Evolutionary conservation across 176 grass and related monocot genomes (phyloP), one percentile per base, ranked within the genome.

Genomic region (Guadua angustifolia): DNA sequence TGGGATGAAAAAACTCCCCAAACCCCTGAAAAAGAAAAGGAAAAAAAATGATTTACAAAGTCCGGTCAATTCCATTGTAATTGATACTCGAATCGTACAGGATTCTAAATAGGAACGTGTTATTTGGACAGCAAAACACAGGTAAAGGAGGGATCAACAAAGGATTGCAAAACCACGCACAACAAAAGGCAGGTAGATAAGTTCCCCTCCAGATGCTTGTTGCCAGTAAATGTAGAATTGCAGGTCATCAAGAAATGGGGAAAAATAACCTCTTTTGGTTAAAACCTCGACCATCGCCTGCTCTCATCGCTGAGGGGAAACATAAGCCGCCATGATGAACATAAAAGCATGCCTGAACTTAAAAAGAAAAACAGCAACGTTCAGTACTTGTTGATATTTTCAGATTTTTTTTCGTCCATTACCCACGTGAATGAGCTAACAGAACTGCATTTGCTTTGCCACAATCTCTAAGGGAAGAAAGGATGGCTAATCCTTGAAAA

Each of bases 1-100:
- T 18, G 10, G 8, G 11, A 12, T 49, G 63, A 44, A 68, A 61
- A 89, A 73, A 61, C 70, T 84, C 67, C 57, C 70, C 9, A 79
- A 88, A 79, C 39, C 59, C n/a, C 47, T 29, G 22, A 21, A 40
- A 40, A 29, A 67, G 61, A 9, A 61, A 69, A 26, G 5, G 45
- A 25, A 32, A 18, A 18, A 51, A 18, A 10, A 73, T 4, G 59
- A 50, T 74, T 0, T 40, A 80, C 29, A 69, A 80, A 53, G 29
- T 68, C 67, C 38, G 46, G 16, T 38, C 9, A 19, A 36, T 5
- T 56, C 50, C 45, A 32, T 45, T 36, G 59, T 60, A 79, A 50
- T 16, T 35, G 4, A n/a, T 14, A 47, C 60, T 66, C 10, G 5
- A 52, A 38, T 33, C 46, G 18, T 82, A 47, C n/a, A 35, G 18